Base-by-base conservation (phyloP, 2,329 filamentous ascomycete genomes). In the Emericellopsis cladophorae region DNA sequence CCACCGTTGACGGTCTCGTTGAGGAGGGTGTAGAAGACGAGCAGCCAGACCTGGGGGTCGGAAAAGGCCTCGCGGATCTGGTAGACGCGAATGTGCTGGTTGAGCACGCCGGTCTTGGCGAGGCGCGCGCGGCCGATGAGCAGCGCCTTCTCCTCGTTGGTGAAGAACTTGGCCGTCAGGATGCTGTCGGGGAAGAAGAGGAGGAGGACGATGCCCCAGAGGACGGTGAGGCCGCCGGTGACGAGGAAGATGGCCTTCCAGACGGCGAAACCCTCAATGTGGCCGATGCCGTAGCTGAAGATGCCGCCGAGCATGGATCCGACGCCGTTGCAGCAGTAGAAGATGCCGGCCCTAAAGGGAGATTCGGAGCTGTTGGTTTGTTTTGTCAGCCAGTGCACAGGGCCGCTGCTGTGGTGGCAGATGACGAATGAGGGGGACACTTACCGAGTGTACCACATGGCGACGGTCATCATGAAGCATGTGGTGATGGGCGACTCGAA, bases 61-160 rank as follows among this genome's bases (percentile, higher is more conserved):
- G 66, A 43, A 0, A 69, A 41, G 0, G 67, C 67, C 46, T 73
- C 70, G 1, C 59, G 57, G 31, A 73, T 63, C 43, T 73, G 70
- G 11, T 60, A 55, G 48, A 54, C 58, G 43, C 70, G 70, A 48
- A 73, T 66, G 2, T 55, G 58, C 37, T 60, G 57, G 48, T 68
- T 72, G 11, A 69, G 52, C 2, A 72, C 61, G 5, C 67, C 67
- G 0, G 65, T 66, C 40, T 59, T 51, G 24, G 71, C 65, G 0
- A 64, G 54, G 4, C 61, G 70, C 9, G 85, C 67, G 51, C 80
- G 84, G 43, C 70, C 74, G 2, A 81, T 79, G 0, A 72, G 79
- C 7, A 76, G 57, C 1, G 49, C 48, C 6, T 48, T 48, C n/a
- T 54, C 52, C 21, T 50, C 41, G 1, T 48, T 38, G 3, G 37